phyloP scores from a whole-genome alignment of 2,329 filamentous ascomycete species.

The Xylaria polymorpha region DNA sequence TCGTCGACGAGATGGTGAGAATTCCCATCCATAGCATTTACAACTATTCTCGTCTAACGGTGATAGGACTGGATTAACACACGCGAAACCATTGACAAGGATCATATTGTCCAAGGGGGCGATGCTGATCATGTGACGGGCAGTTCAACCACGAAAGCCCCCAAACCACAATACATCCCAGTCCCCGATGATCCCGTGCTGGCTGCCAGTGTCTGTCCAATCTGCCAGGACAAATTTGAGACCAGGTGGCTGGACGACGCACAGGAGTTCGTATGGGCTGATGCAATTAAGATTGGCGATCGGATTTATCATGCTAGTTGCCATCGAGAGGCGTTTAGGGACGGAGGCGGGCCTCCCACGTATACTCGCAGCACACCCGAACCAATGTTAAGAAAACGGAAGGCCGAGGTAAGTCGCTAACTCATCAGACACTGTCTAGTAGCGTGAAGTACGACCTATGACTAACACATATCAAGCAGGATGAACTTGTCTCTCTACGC shows the following conservation, averaged over 20 bases:
- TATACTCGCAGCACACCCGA: slow-evolving; percentile 68
- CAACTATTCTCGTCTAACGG: slow-evolving; percentile 45
- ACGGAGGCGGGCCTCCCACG: slow-evolving; percentile 59
- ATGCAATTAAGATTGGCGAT: slow-evolving; percentile 80
- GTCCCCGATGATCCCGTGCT: slow-evolving; percentile 83
- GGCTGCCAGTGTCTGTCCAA: slow-evolving; percentile 84
- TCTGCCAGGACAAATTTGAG: slow-evolving; percentile 96
- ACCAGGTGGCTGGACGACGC: slow-evolving; percentile 91
- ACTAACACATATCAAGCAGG: slow-evolving; percentile 49
- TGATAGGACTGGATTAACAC: slow-evolving; percentile 88
- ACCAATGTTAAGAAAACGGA: slow-evolving; percentile 77
- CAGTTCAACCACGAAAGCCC: slow-evolving; percentile 58
- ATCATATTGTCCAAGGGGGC: slow-evolving; percentile 55
- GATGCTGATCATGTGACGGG: slow-evolving; percentile 55
- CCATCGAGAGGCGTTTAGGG: slow-evolving; percentile 82
- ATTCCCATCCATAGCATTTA: slow-evolving; percentile 12
- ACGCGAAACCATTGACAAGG: slow-evolving; percentile 79
- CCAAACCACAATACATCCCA: slow-evolving; percentile 77
- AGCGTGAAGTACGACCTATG: slow-evolving; percentile 6
- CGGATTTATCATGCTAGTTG: slow-evolving; percentile 92
- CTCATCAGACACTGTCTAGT: not conserved
- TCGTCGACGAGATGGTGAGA: slow-evolving; percentile 85
- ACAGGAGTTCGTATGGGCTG: slow-evolving; percentile 97
- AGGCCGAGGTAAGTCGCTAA: slow-evolving; percentile 70
- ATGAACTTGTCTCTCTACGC: slow-evolving; percentile 47